Conservation (phyloP, 2,329 filamentous ascomycete species). For the Verticillium zaregamsianum region DNA sequence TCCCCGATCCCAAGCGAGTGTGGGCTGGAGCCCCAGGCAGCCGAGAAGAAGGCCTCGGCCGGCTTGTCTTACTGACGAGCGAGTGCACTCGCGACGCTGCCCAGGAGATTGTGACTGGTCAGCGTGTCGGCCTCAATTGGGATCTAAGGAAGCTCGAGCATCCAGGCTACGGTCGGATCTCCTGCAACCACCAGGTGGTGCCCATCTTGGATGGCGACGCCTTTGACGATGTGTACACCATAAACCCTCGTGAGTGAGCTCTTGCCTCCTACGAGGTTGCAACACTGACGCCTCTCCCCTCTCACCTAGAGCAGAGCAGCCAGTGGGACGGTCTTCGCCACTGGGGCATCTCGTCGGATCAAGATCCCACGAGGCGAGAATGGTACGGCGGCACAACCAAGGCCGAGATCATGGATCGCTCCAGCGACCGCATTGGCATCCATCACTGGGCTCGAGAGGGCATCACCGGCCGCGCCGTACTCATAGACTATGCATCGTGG, state of each 20-base stretch:
- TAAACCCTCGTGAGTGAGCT: constrained; percentile 34
- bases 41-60: constrained; percentile 47
- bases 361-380: not conserved
- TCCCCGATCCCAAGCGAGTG: constrained; percentile 42
- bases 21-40: constrained; percentile 41
- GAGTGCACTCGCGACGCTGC: constrained; percentile 45
- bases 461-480: constrained; percentile 43
- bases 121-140: constrained; percentile 49
- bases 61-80: constrained; percentile 45
- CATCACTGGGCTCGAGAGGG: constrained; percentile 44
- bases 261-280: not conserved
- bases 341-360: constrained; percentile 19
- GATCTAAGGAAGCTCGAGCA: constrained; percentile 52
- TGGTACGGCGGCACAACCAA: constrained; percentile 31
- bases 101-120: constrained; percentile 46
- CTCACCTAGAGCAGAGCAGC: constrained; percentile 25
- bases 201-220: constrained; percentile 41
- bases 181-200: constrained; percentile 45
- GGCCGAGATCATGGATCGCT: constrained; percentile 36
- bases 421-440: constrained; percentile 40
- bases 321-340: constrained; percentile 36
- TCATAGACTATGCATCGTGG: constrained; percentile 49
- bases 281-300: not conserved
- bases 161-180: constrained; percentile 46
- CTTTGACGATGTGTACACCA: constrained; percentile 46